phyloP scores from a whole-genome alignment of 805 yeast genomes.

The Barnettozyma wickerhamii region DNA sequence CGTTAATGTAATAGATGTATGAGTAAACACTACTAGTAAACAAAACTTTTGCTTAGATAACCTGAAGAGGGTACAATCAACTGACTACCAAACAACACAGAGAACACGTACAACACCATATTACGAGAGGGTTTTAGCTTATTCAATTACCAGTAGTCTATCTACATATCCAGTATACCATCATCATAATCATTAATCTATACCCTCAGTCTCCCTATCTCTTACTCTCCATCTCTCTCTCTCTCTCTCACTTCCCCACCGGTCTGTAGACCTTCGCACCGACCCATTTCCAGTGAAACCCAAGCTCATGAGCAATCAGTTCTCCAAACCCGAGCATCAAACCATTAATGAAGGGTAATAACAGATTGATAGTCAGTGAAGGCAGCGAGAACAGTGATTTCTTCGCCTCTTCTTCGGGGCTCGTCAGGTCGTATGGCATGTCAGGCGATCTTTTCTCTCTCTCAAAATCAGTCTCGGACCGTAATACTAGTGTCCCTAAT shows the following conservation, averaged over 20 bases:
- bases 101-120: too few species aligned
- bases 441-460: not conserved
- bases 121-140: too few species aligned
- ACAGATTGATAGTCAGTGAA: conserved; percentile 62
- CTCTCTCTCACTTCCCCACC: not conserved
- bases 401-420: not conserved
- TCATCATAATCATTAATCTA: not conserved
- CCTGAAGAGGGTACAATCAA: too few species aligned
- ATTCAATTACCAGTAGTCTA: too few species aligned
- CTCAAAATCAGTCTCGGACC: too few species aligned
- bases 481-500: too few species aligned
- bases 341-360: conserved; percentile 88
- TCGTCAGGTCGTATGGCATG: not conserved
- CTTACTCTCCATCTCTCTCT: too few species aligned
- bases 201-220: not conserved
- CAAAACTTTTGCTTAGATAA: too few species aligned
- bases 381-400: not conserved
- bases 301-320: conserved; percentile 87
- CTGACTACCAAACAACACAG: too few species aligned
- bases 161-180: too few species aligned
- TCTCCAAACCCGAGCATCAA: conserved; percentile 96
- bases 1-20: too few species aligned
- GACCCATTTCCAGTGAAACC: conserved; percentile 71
- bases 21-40: too few species aligned
- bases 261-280: conserved; percentile 52